Conservation (phyloP, 2,329 filamentous ascomycete species). For the Graphilbum ipis-grandicollis region DNA sequence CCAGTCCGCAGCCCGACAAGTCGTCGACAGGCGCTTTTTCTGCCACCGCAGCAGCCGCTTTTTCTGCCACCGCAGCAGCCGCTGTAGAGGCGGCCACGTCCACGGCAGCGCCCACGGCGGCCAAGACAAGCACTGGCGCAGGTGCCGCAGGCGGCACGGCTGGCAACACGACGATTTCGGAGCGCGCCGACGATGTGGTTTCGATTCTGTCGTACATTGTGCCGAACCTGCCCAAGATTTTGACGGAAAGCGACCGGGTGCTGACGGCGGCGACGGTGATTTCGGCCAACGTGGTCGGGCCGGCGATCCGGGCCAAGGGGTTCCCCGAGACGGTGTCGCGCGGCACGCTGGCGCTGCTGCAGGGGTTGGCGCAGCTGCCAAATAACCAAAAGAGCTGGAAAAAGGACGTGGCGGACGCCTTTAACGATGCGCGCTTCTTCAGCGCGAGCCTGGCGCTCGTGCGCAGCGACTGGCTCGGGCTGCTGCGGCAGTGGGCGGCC, state of each 20-base stretch:
- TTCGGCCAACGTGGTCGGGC: conserved; percentile 66
- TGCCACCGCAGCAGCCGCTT: conserved; percentile 11
- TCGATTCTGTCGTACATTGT: conserved; percentile 64
- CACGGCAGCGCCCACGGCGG: neutral
- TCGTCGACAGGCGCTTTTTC: too few species aligned
- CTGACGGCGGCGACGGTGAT: conserved; percentile 62
- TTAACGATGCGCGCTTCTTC: conserved; percentile 81
- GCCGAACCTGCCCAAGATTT: conserved; percentile 62
- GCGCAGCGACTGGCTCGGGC: conserved; percentile 59
- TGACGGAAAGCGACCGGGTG: conserved; percentile 75
- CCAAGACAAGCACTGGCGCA: neutral
- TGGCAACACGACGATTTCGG: conserved; percentile 20
- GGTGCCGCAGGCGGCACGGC: too few species aligned
- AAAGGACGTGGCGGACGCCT: conserved; percentile 80
- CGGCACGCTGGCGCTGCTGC: conserved; percentile 54
- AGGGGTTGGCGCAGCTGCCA: conserved; percentile 59
- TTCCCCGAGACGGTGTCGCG: conserved; percentile 75
- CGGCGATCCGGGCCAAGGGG: conserved; percentile 63
- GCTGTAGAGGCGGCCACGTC: neutral
- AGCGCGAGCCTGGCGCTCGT: conserved; percentile 48
- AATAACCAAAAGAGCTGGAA: conserved; percentile 81
- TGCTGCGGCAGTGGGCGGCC: conserved; percentile 70
- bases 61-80: neutral
- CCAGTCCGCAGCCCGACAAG: too few species aligned
- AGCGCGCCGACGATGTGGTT: conserved; percentile 57